Evolutionary conservation across 2,329 filamentous ascomycete genomes (phyloP).

Genomic region (Camillea tinctor): DNA sequence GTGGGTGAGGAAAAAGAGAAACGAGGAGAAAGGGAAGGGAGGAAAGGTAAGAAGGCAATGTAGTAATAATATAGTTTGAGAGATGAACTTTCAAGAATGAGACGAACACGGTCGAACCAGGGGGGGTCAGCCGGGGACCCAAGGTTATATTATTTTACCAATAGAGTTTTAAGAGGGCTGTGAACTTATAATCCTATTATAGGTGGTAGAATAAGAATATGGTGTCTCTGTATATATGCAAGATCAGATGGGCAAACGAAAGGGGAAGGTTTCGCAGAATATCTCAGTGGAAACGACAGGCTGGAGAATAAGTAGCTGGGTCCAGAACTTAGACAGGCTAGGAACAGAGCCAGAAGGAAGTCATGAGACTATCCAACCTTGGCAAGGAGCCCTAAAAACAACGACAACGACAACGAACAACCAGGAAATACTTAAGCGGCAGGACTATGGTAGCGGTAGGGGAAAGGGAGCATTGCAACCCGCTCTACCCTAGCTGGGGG

Average conservation of each 20-base stretch:
- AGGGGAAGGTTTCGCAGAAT: constrained; percentile 30
- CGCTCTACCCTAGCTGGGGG: not conserved
- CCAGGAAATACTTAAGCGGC: not conserved
- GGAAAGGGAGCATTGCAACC: not conserved
- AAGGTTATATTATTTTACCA: not conserved
- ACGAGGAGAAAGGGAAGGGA: not conserved
- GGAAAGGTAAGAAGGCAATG: not conserved
- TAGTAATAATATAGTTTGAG: not conserved
- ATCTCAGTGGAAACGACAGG: constrained; percentile 18
- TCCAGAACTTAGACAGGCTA: constrained; percentile 17
- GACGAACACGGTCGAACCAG: constrained; percentile 15
- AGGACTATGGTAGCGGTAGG: not conserved
- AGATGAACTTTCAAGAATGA: constrained; percentile 3
- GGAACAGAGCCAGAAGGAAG: constrained; percentile 21
- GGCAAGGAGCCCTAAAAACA: constrained; percentile 9
- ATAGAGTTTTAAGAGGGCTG: constrained; percentile 2
- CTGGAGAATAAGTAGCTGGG: constrained; percentile 21
- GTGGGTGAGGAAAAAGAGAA: not conserved
- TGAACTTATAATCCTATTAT: constrained; percentile 7
- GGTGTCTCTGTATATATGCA: constrained; percentile 8
- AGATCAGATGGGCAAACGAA: constrained; percentile 31
- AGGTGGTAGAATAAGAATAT: constrained; percentile 6
- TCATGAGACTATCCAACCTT: constrained; percentile 28
- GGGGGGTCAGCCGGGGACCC: constrained; percentile 13
- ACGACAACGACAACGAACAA: too few relatives aligned